phyloP scores from a whole-genome alignment of 2,329 filamentous ascomycete species.

The Talaromyces sp. region DNA sequence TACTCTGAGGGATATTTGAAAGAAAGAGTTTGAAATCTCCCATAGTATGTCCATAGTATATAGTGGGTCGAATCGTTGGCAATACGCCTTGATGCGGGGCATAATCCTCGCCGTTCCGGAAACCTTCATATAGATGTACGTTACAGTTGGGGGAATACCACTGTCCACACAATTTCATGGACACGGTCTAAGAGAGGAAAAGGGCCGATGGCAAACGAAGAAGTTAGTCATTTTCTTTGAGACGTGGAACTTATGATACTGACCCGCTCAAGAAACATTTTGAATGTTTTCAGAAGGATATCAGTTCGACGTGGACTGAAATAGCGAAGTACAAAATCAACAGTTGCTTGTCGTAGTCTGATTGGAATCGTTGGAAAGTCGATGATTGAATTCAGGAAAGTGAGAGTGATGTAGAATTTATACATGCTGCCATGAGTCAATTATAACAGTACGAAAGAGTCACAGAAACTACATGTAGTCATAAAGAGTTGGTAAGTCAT shows the following conservation, averaged over 20 bases:
- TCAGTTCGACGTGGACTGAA: neutral
- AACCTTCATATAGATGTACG: too few relatives aligned
- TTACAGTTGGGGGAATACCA: too few relatives aligned
- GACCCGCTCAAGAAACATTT: neutral
- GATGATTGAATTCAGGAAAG: neutral
- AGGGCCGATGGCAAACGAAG: neutral
- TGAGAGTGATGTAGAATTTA: neutral
- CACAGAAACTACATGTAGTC: neutral
- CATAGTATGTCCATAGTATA: too few relatives aligned
- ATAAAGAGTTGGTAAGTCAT: too few relatives aligned
- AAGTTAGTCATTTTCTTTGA: neutral
- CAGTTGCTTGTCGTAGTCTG: neutral
- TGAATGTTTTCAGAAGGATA: neutral
- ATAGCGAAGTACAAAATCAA: neutral
- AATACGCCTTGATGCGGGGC: too few relatives aligned
- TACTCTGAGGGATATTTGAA: too few relatives aligned
- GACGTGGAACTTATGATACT: neutral
- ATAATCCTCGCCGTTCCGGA: too few relatives aligned
- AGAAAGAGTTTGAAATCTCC: too few relatives aligned
- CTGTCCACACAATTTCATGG: neutral
- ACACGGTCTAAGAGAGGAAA: neutral
- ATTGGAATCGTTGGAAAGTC: neutral
- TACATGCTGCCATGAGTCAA: neutral
- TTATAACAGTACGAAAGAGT: neutral
- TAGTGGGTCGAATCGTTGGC: too few relatives aligned